These are phyloP conservation scores for Cochlearia excelsa DNA, from an alignment of 345 rosid species.

Conservation along the genomic window DNA sequence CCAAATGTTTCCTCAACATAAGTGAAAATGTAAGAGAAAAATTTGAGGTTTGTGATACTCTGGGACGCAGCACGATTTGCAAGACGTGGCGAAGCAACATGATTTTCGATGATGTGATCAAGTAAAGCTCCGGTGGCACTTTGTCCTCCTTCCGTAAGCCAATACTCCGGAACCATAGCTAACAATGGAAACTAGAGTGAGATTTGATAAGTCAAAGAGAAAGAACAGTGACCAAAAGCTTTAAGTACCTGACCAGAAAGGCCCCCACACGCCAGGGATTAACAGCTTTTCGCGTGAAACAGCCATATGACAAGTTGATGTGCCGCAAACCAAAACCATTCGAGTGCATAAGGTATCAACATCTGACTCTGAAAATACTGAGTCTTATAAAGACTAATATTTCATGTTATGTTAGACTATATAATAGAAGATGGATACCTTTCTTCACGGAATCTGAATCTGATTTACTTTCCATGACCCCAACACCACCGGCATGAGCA, in stretches of 20 bases:
- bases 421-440: conserved; percentile 41
- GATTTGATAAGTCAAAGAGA: conserved; percentile 5
- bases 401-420: background rate
- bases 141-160: conserved; percentile 99
- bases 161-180: conserved; percentile 92
- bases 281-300: conserved; percentile 75
- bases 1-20: conserved; percentile 8
- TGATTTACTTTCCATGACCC: conserved; percentile 78
- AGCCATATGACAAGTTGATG: conserved; percentile 98
- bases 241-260: conserved; percentile 89
- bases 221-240: background rate
- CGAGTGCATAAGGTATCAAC: conserved; percentile 68
- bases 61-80: conserved; percentile 91
- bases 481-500: conserved; percentile 99
- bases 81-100: conserved; percentile 82
- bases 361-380: conserved; percentile 44
- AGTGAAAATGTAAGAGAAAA: background rate
- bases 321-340: conserved; percentile 91
- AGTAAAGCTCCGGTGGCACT: conserved; percentile 97
- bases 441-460: conserved; percentile 43
- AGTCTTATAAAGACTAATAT: conserved; percentile 6
- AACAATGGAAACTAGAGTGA: conserved; percentile 3
- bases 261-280: conserved; percentile 99
- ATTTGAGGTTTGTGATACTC: conserved; percentile 41
- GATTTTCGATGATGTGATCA: conserved; percentile 80